Evolutionary conservation across 2,329 filamentous ascomycete species (phyloP), one percentile per base, ranked within the genome.

Genomic region (Podosphaera fusca): DNA sequence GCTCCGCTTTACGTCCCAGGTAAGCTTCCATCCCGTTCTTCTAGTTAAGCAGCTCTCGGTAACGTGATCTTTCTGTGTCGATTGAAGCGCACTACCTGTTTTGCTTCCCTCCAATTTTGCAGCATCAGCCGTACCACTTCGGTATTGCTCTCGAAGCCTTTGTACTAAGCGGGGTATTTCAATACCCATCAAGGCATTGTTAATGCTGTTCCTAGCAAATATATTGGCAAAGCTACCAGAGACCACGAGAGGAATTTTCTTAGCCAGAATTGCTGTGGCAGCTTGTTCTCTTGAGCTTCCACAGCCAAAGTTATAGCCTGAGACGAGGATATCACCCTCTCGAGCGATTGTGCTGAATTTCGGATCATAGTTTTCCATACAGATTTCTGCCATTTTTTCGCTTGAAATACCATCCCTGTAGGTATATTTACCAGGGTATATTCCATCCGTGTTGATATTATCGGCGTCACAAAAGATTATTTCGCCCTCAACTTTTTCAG

Each of bases 361-460:
- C 0, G 76, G 71, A 67, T 96, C 90, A 71, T 95, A 96, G 74
- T 96, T 96, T 67, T 84, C 78, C 88, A 96, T 95, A 69, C 85
- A 89, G 0, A 89, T 88, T 62, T 85, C 74, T 0, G 87, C 87
- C 90, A 96, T 95, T 58, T 80, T 80, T 60, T 87, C 83, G 0
- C 71, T 73, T 0, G 84, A 72, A 0, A 96, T 75, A 64, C 85
- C 77, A 66, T 96, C 89, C 67, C 94, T 87, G 70, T 96, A 96
- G 0, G 89, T 95, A 69, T 87, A 88, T 67, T 89, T 88, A 3
- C 86, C 87, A 0, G 88, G 85, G 69, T 96, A 96, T 68, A 96
- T 95, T 56, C 78, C 82, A 66, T 96, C 90, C 0, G 90, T 96
- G 70, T 92, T 86, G 67, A 95, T 80, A 70, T 94, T 94, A 67